Conservation (phyloP, 2,329 filamentous ascomycete species). For the Fusarium dimerum region DNA sequence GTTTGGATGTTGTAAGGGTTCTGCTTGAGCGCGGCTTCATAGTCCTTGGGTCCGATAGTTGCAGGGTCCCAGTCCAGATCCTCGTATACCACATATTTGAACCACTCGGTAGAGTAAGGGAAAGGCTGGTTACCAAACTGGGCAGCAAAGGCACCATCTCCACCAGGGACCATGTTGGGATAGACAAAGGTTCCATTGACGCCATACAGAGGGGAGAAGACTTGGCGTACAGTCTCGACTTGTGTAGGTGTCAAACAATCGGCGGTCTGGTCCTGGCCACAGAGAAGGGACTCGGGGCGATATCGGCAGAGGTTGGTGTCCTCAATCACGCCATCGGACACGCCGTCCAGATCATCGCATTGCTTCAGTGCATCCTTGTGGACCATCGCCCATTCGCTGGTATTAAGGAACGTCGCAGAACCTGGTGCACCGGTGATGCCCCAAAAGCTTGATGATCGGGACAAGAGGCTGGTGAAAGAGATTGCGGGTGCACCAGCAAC, state of each 20-base stretch:
- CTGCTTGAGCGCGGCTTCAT: slow-evolving; percentile 31
- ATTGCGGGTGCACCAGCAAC: slow-evolving; percentile 50
- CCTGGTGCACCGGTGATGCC: slow-evolving; percentile 8
- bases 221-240: slow-evolving; percentile 10
- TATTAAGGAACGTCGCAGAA: slow-evolving; percentile 21
- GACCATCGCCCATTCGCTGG: slow-evolving; percentile 42
- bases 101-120: slow-evolving; percentile 29
- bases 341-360: slow-evolving; percentile 53
- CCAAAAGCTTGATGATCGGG: slow-evolving; percentile 11
- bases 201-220: slow-evolving; percentile 19
- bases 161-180: slow-evolving; percentile 25
- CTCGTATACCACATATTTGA: slow-evolving; percentile 42
- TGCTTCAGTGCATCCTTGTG: slow-evolving; percentile 46
- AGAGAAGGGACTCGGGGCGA: slow-evolving; percentile 42
- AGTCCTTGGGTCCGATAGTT: slow-evolving; percentile 41
- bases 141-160: slow-evolving; percentile 29
- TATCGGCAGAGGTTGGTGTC: slow-evolving; percentile 48
- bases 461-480: slow-evolving; percentile 35
- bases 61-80: slow-evolving; percentile 34
- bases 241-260: slow-evolving; percentile 11
- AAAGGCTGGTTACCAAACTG: background rate
- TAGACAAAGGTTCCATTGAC: slow-evolving; percentile 33
- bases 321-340: slow-evolving; percentile 51
- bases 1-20: slow-evolving; percentile 29
- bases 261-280: slow-evolving; percentile 18